Evolutionary conservation across 108 stramenopile species (phyloP).

Genomic region (Phaeodactylum tricornutum): DNA sequence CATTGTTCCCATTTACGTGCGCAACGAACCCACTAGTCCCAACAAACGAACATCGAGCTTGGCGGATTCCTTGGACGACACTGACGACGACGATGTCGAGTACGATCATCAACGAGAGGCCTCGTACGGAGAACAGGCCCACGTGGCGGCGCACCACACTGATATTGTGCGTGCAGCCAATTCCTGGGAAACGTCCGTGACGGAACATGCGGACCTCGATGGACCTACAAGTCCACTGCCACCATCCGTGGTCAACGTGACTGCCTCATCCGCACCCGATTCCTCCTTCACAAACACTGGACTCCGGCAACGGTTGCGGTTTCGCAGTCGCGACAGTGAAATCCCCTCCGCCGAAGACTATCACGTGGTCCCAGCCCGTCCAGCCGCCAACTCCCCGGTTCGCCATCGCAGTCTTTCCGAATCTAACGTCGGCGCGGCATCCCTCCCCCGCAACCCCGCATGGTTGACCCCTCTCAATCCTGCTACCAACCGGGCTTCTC

Average conservation of each 20-base stretch:
- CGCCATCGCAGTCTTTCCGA: slow-evolving; percentile 4
- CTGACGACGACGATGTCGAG: background rate
- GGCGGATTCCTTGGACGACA: background rate
- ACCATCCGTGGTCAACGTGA: too few relatives aligned
- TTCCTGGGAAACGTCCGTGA: too few relatives aligned
- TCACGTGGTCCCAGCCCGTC: slow-evolving; percentile 12
- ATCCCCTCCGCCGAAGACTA: too few relatives aligned
- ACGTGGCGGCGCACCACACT: too few relatives aligned
- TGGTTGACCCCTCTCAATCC: too few relatives aligned
- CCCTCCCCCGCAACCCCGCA: slow-evolving; percentile 2
- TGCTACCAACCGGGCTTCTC: slow-evolving; percentile 11
- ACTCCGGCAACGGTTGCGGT: background rate
- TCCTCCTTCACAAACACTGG: too few relatives aligned
- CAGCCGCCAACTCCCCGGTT: background rate
- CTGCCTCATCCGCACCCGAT: background rate
- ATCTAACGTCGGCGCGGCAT: background rate
- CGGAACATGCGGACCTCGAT: background rate
- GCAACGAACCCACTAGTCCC: slow-evolving; percentile 14
- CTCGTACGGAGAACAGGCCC: too few relatives aligned
- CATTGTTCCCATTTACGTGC: slow-evolving; percentile 74
- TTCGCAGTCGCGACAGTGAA: too few relatives aligned
- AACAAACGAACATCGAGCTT: background rate
- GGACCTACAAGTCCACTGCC: background rate
- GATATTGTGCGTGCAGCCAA: too few relatives aligned
- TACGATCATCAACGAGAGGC: too few relatives aligned